These are phyloP conservation scores for Salvia hispanica DNA, from an alignment of 257 asterid genomes.

Conservation along the genomic window DNA sequence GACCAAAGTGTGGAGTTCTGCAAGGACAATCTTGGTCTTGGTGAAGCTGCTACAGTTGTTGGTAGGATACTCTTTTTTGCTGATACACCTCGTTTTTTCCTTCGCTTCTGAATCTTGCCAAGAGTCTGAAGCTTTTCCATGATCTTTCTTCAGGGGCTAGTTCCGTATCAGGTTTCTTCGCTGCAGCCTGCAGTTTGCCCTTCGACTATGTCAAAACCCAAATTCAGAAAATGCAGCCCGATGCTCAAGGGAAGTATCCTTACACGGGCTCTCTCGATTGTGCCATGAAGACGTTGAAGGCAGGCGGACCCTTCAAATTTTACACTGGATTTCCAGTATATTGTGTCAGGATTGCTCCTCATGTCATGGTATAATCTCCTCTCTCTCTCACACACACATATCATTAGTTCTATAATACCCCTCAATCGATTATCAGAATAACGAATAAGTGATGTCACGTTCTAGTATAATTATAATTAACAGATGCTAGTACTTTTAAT, in stretches of 20 bases:
- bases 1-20: constrained; percentile 93
- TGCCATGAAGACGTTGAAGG: constrained; percentile 72
- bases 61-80: constrained; percentile 48
- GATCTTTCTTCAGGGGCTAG: constrained; percentile 75
- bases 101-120: neutral
- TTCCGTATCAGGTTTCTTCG: constrained; percentile 83
- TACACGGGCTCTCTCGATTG: constrained; percentile 94
- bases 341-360: constrained; percentile 97
- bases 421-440: too few relatives aligned
- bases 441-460: too few relatives aligned
- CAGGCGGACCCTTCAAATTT: constrained; percentile 94
- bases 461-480: too few relatives aligned
- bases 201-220: constrained; percentile 96
- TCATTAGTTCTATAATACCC: too few relatives aligned
- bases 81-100: neutral
- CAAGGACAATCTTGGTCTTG: constrained; percentile 70
- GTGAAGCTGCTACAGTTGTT: constrained; percentile 77
- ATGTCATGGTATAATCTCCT: constrained; percentile 76
- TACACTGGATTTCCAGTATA: constrained; percentile 98
- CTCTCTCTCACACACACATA: constrained; percentile 10
- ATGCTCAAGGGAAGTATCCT: constrained; percentile 81
- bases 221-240: constrained; percentile 98
- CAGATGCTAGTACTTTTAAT: too few relatives aligned
- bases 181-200: constrained; percentile 97
- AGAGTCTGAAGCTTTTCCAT: neutral